phyloP scores from a whole-genome alignment of 352 stramenopile species.

The Globisporangium takayamanum region DNA sequence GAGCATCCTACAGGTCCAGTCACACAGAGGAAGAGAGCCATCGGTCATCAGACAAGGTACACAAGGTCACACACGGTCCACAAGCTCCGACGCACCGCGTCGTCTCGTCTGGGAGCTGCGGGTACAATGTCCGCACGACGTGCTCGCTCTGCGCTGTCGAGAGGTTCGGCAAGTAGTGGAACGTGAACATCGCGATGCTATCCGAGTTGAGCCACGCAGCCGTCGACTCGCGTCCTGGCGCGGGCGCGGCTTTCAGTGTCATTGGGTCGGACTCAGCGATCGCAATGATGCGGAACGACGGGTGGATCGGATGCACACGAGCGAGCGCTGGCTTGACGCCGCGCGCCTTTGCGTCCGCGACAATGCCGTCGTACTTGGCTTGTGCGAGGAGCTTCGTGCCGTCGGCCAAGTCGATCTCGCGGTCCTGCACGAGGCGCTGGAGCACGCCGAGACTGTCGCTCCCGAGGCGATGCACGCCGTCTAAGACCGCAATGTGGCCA shows the following conservation, averaged over 20 bases:
- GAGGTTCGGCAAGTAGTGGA: slow-evolving; percentile 48
- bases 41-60: not conserved
- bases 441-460: slow-evolving; percentile 88
- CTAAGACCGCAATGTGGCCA: slow-evolving; percentile 85
- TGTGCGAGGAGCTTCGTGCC: slow-evolving; percentile 73
- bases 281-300: slow-evolving; percentile 86
- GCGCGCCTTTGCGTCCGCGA: slow-evolving; percentile 15
- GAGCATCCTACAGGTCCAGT: slow-evolving; percentile 27
- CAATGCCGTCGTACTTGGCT: slow-evolving; percentile 50
- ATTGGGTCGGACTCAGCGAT: slow-evolving; percentile 61
- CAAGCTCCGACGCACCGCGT: slow-evolving; percentile 29
- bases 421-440: slow-evolving; percentile 82
- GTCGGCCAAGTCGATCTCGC: slow-evolving; percentile 87
- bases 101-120: slow-evolving; percentile 40
- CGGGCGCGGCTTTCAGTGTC: slow-evolving; percentile 21
- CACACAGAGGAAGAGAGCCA: not conserved
- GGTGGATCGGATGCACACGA: slow-evolving; percentile 70
- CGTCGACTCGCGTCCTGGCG: slow-evolving; percentile 36
- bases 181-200: slow-evolving; percentile 75
- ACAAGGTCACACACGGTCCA: not conserved
- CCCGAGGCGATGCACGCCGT: slow-evolving; percentile 91
- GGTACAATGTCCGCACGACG: slow-evolving; percentile 47
- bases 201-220: slow-evolving; percentile 69
- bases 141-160: slow-evolving; percentile 33
- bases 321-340: slow-evolving; percentile 13